Evolutionary conservation across 345 rosid species (phyloP), one percentile per base, ranked within the genome.

Genomic region (Boechera retrofracta): DNA sequence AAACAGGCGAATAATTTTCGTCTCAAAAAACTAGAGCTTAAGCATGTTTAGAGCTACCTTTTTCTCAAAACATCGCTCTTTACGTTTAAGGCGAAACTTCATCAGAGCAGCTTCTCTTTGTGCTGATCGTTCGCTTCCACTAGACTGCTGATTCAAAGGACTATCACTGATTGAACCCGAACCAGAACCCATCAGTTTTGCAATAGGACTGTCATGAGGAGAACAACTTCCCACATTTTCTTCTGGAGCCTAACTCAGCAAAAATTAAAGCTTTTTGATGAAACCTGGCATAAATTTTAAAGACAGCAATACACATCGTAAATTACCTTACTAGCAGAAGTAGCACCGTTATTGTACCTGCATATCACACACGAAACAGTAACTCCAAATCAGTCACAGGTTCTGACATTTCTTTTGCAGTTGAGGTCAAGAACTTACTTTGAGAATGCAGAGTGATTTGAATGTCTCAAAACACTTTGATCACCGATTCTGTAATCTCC

Each of bases 71-170:
- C 94, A 88, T 81, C 91, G 74, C 63, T 93, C 94, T 82, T 88
- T 93, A 42, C 97, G 88, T 81, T 93, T 90, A 79, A 83, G 87
- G 1, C 89, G 87, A 76, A 93, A 93, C 77, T 90, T 90, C 67
- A 71, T 70, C 63, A 89, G 79, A 64, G 90, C 93, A 59, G 91
- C 90, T 64, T 85, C 90, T 74, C 94, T 85, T 42, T 74, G 85
- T 32, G 89, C 79, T 12, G 71, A 71, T 15, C 86, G 54, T 26
- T 74, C 83, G 31, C 81, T 86, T 74, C 76, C 75, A 63, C 84
- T 84, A 42, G 86, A 88, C 76, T 81, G 86, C 80, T 76, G 90
- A 77, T 73, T 85, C 12, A 72, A 58, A 55, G 83, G 79, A 57
- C 79, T 58, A 44, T 65, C 77, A 61, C 77, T 79, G 80, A 68